Percentiles rank a stretch among this genome's conserved stretches.
Conservation (phyloP, 371 early-diverging fungal species). For the Mortierella sp. region DNA sequence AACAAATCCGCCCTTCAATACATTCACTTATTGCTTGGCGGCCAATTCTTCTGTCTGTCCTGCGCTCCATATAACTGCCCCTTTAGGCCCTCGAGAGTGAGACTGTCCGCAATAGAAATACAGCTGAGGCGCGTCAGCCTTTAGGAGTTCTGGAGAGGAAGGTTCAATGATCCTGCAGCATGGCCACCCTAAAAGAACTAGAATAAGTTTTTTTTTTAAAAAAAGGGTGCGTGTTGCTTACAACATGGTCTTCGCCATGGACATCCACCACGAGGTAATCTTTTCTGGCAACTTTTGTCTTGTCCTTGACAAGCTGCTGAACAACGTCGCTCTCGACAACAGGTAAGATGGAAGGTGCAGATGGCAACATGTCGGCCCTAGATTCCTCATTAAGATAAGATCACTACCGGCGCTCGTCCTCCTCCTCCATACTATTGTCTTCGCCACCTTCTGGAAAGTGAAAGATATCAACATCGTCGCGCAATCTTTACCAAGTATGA, state of each 20-base stretch:
- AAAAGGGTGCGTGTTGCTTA: background rate
- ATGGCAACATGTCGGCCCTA: too few species aligned
- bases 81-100: background rate
- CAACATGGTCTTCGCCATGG: background rate
- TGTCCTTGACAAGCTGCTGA: background rate
- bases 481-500: too few species aligned
- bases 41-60: background rate
- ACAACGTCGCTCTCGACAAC: background rate
- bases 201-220: background rate
- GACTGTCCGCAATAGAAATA: background rate
- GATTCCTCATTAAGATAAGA: too few species aligned
- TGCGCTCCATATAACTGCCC: background rate
- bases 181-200: background rate
- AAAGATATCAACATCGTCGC: too few species aligned
- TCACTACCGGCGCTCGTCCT: too few species aligned
- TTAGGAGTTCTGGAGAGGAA: background rate
- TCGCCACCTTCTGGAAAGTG: too few species aligned
- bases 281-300: background rate
- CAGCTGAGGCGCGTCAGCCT: background rate
- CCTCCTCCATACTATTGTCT: too few species aligned
- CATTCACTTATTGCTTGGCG: background rate
- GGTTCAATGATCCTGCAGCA: background rate
- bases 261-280: background rate
- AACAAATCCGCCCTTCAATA: background rate
- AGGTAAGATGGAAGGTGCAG: background rate